Percentiles rank a stretch among this genome's conserved stretches.
Evolutionary conservation across 306 rosid species (phyloP).

Genomic region (Pterocarpus santalinus): DNA sequence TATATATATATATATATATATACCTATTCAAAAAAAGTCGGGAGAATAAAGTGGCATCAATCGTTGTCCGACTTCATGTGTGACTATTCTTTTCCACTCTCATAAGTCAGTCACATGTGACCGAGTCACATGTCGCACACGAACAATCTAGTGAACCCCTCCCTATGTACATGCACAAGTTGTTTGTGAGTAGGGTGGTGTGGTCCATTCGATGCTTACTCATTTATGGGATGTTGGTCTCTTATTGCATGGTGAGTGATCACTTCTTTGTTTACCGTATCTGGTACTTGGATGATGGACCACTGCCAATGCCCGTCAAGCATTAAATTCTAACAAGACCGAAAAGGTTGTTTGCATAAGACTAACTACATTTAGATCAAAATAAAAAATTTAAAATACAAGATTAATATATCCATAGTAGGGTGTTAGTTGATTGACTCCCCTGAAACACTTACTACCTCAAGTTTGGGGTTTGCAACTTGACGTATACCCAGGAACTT

Average conservation of each 20-base stretch:
- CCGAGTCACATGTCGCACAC: slow-evolving; percentile 10
- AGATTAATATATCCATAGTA: no score
- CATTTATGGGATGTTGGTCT: background rate
- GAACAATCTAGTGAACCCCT: background rate
- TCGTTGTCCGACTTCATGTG: background rate
- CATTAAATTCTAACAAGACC: background rate
- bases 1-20: no score
- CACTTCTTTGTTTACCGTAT: background rate
- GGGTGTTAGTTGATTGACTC: no score
- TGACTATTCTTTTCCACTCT: slow-evolving; percentile 25
- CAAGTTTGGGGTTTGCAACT: no score
- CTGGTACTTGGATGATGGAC: background rate
- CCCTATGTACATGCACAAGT: background rate
- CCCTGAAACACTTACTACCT: no score
- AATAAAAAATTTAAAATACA: no score
- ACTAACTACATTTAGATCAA: background rate
- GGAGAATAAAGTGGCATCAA: background rate
- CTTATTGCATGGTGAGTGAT: background rate
- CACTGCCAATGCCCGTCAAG: background rate
- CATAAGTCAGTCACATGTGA: slow-evolving; percentile 30
- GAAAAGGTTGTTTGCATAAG: background rate
- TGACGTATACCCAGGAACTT: no score
- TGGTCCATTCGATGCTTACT: slow-evolving; percentile 29
- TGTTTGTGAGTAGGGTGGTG: slow-evolving; percentile 1
- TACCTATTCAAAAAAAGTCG: background rate